Percentiles rank a stretch among this genome's conserved stretches.
phyloP scores from a whole-genome alignment of 2,329 filamentous ascomycete species.

The Cryphonectria parasitica region DNA sequence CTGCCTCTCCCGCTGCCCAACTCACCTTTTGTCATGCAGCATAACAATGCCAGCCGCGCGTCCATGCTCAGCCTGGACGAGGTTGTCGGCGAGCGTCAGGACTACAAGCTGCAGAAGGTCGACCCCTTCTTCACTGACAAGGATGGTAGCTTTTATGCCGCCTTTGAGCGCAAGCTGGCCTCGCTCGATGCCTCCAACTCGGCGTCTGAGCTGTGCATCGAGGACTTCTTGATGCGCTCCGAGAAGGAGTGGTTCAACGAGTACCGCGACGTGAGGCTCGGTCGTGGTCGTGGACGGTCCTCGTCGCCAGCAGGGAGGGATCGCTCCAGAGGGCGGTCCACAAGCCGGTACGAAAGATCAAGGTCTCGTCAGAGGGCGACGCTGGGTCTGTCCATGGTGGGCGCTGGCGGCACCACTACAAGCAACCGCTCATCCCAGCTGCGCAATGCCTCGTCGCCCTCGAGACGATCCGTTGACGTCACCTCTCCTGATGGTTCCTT shows the following conservation, averaged over 20 bases:
- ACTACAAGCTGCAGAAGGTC: conserved; percentile 67
- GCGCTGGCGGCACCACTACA: neutral
- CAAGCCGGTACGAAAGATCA: conserved; percentile 34
- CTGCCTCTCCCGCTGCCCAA: conserved; percentile 9
- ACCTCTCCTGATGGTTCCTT: conserved; percentile 30
- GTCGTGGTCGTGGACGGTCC: conserved; percentile 37
- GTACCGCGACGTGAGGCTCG: conserved; percentile 62
- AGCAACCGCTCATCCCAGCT: conserved; percentile 7
- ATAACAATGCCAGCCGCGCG: conserved; percentile 41
- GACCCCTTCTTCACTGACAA: conserved; percentile 70
- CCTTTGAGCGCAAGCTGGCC: conserved; percentile 61
- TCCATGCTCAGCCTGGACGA: conserved; percentile 58
- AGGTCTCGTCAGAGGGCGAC: conserved; percentile 42
- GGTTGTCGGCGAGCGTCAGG: conserved; percentile 63
- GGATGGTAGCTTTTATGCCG: conserved; percentile 62
- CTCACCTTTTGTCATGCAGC: conserved; percentile 26
- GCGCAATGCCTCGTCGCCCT: conserved; percentile 1
- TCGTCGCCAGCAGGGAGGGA: conserved; percentile 21
- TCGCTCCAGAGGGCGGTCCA: conserved; percentile 31
- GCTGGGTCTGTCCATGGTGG: conserved; percentile 19
- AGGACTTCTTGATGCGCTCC: conserved; percentile 65
- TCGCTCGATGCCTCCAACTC: conserved; percentile 59
- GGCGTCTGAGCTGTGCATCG: conserved; percentile 63
- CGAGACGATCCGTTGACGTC: conserved; percentile 8
- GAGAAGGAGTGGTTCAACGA: conserved; percentile 70